phyloP scores from a whole-genome alignment of 371 early-diverging fungal species.

The Mortierella sp. region DNA sequence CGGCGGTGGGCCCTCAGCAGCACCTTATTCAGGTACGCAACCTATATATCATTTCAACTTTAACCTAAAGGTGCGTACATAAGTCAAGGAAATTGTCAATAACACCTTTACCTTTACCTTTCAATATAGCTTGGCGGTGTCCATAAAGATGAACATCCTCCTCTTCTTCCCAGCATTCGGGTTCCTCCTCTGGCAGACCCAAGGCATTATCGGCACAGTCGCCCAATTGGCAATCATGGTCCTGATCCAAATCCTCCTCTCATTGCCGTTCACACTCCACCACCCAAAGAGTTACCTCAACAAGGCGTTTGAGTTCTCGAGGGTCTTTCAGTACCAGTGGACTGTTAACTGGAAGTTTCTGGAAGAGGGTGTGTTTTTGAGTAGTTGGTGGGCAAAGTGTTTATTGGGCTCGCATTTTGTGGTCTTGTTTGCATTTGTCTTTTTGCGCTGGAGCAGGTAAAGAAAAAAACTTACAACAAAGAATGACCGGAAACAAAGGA shows the following conservation, averaged over 20 bases:
- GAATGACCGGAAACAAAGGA: not conserved
- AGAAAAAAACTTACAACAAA: not conserved
- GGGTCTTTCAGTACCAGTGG: conserved; percentile 91
- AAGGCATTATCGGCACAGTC: conserved; percentile 69
- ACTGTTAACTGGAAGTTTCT: conserved; percentile 96
- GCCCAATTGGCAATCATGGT: conserved; percentile 62
- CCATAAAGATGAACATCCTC: conserved; percentile 95
- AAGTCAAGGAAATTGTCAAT: not conserved
- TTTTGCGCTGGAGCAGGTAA: conserved; percentile 67
- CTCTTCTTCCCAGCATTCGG: conserved; percentile 92
- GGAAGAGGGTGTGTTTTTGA: conserved; percentile 75
- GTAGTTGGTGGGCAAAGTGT: conserved; percentile 66
- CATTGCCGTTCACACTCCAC: conserved; percentile 77
- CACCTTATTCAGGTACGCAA: conserved; percentile 73
- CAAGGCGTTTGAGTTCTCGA: conserved; percentile 88
- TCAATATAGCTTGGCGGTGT: conserved; percentile 78
- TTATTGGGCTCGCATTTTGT: conserved; percentile 74
- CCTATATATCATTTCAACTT: not conserved
- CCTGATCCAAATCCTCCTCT: conserved; percentile 73
- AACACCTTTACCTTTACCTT: not conserved
- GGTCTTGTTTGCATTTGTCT: conserved; percentile 72
- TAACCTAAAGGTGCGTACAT: not conserved
- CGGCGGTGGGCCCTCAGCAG: conserved; percentile 66
- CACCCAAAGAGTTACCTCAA: conserved; percentile 76
- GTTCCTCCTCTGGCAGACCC: conserved; percentile 70